These are phyloP conservation scores for Suillus subaureus DNA, from an alignment of 768 basidiomycete genomes.

Conservation along the genomic window DNA sequence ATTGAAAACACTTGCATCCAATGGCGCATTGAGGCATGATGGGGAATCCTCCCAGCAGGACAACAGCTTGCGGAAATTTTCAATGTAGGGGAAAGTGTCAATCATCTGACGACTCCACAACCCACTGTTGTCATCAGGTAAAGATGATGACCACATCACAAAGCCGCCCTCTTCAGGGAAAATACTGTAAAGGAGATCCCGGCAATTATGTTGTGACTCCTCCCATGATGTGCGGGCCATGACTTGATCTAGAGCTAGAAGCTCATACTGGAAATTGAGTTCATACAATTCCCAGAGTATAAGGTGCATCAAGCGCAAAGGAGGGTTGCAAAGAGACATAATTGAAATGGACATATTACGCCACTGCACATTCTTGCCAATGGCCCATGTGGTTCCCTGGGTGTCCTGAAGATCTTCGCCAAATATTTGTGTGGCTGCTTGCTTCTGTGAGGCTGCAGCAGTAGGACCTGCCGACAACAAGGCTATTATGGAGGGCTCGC, in stretches of 20 bases:
- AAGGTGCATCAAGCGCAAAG: slow-evolving; percentile 7
- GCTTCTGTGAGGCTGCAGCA: not conserved
- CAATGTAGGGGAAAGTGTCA: not conserved
- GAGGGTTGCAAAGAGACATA: not conserved
- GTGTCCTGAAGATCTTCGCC: slow-evolving; percentile 3
- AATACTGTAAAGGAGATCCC: slow-evolving; percentile 7
- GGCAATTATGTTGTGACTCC: slow-evolving; percentile 1
- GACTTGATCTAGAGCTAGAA: slow-evolving; percentile 20
- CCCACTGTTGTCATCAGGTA: not conserved
- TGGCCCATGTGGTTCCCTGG: not conserved
- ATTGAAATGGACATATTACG: not conserved
- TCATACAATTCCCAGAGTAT: slow-evolving; percentile 10
- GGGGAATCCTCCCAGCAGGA: slow-evolving; percentile 7
- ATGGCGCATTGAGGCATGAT: not conserved
- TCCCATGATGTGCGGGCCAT: slow-evolving; percentile 11
- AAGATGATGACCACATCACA: not conserved
- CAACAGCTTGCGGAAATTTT: not conserved
- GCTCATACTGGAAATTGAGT: slow-evolving; percentile 22
- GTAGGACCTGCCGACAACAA: not conserved
- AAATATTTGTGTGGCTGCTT: slow-evolving; percentile 8
- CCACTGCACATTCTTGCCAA: not conserved
- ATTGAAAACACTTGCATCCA: not conserved
- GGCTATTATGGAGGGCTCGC: not conserved
- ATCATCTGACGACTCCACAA: not conserved
- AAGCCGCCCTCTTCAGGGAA: slow-evolving; percentile 9